These are phyloP conservation scores for Scenedesmus sp. DNA, from an alignment of 163 green algal genomes.

Conservation along the genomic window DNA sequence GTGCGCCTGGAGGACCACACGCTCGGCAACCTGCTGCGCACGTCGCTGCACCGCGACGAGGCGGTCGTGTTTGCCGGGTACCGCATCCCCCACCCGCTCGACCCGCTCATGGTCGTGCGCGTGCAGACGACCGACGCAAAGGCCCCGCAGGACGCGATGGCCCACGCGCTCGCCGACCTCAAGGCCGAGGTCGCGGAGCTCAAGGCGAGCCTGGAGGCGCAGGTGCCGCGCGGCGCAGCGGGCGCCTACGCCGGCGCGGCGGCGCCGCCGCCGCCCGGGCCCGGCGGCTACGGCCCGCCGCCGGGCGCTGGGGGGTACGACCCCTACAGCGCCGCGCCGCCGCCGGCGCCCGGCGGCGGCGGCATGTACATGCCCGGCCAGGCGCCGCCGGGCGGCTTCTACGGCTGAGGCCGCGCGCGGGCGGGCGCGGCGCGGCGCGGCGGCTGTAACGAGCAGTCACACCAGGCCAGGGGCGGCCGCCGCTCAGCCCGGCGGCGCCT, in stretches of 20 bases:
- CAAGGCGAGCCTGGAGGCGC: conserved; percentile 54
- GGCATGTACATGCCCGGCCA: conserved; percentile 6
- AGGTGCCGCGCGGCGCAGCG: conserved; percentile 7
- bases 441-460: no score
- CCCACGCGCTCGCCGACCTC: conserved; percentile 63
- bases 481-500: no score
- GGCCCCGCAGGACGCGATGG: conserved; percentile 60
- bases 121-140: conserved; percentile 78
- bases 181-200: conserved; percentile 60
- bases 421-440: no score
- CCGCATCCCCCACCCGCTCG: conserved; percentile 94
- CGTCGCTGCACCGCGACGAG: conserved; percentile 89
- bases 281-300: neutral
- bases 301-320: no score
- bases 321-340: no score
- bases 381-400: no score
- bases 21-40: conserved; percentile 91
- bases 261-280: neutral
- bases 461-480: no score
- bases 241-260: neutral
- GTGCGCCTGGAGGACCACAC: conserved; percentile 97
- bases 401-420: no score
- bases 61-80: conserved; percentile 94
- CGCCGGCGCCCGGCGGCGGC: conserved; percentile 11
- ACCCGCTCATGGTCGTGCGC: conserved; percentile 91